Evolutionary conservation across 495 filamentous ascomycete species (phyloP), one percentile per base, ranked within the genome.

Genomic region (Tuber calosporum): DNA sequence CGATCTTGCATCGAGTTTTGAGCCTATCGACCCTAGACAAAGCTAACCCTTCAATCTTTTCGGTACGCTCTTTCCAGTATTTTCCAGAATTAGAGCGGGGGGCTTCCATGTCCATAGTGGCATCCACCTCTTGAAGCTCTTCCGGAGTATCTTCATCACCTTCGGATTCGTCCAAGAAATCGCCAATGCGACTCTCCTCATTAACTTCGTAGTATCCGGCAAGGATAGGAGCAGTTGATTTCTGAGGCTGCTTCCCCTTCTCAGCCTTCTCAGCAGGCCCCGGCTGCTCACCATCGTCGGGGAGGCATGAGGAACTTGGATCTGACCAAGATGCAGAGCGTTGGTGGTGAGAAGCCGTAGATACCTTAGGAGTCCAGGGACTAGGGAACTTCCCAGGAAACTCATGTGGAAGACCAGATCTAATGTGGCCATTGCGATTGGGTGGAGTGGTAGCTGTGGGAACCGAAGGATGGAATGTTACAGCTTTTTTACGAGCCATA

Each of bases 11-110:
- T 83, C 93, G 92, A 77, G 90, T 90, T 66, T 92, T 86, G 72
- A 95, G 86, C 73, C 87, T 91, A 80, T 90, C 89, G 82, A 94
- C 91, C 80, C 94, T 91, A 17, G 85, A 84, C 79, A 90, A 87
- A n/a, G 93, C 94, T 66, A 91, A 90, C 42, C 87, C 85, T 68
- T 94, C 89, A 80, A 97, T 94, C 72, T 86, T 88, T 73, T 96
- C 90, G 79, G 91, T 96, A 81, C 96, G 89, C 15, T 88, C 87
- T 82, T 98, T 98, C 95, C 95, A 99, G 82, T 94, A 97, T 81
- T 90, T 90, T 3, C 93, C 94, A 2, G 93, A 96, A 76, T 90
- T 87, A 2, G 93, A 96, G 58, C 89, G 88, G 6, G 95, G 93
- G 66, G 91, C 88, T 69, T 90, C 88, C 69, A 96, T 83, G 81